Percentiles rank a stretch among this genome's conserved stretches.
Evolutionary conservation across 23 red algal species (phyloP).

Genomic region (Gracilaria gracilis): DNA sequence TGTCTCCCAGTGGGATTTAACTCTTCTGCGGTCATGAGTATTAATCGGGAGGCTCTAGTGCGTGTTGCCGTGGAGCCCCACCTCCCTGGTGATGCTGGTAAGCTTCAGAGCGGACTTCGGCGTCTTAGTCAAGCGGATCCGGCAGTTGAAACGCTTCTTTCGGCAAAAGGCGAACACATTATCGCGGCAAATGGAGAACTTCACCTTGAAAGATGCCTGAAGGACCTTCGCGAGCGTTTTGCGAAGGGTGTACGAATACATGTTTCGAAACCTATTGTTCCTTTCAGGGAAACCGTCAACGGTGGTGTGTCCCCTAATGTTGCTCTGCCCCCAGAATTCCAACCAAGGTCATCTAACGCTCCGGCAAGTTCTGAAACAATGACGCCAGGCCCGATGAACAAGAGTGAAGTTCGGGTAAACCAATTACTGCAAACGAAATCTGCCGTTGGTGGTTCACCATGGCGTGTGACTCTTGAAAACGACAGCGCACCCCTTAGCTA

Average conservation of each 20-base stretch:
- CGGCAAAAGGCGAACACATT: conserved; percentile 83
- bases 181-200: conserved; percentile 92
- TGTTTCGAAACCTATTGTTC: conserved; percentile 90
- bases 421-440: background rate
- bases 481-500: conserved; percentile 23
- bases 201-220: conserved; percentile 94
- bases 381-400: too few relatives aligned
- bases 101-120: conserved; percentile 80
- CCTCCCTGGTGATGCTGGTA: conserved; percentile 59
- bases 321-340: background rate
- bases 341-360: background rate
- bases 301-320: conserved; percentile 72
- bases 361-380: background rate
- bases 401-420: background rate
- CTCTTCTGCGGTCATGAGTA: background rate
- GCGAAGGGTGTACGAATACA: conserved; percentile 79
- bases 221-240: conserved; percentile 87
- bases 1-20: conserved; percentile 60
- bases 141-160: conserved; percentile 86
- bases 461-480: conserved; percentile 28
- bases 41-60: conserved; percentile 68
- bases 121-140: conserved; percentile 93
- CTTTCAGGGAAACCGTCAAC: conserved; percentile 90
- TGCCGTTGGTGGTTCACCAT: background rate
- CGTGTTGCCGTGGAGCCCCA: conserved; percentile 92